Conservation (phyloP, 2,329 filamentous ascomycete genomes). For the Aspergillus fumigatiaffinis region DNA sequence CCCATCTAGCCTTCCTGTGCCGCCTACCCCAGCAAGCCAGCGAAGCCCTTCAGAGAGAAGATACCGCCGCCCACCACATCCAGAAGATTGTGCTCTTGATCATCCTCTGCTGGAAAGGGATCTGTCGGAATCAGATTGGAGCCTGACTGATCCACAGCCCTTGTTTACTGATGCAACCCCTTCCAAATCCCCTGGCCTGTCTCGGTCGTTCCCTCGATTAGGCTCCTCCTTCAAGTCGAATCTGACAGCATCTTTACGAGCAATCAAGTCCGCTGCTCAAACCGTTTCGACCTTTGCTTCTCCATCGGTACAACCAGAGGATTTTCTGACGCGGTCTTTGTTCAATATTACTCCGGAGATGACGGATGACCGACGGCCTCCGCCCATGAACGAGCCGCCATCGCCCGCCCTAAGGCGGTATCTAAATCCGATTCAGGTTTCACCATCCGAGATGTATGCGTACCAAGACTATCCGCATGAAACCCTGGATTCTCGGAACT, state of each 20-base stretch:
- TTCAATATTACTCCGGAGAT: conserved; percentile 55
- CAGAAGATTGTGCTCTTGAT: conserved; percentile 53
- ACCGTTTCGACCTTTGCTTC: conserved; percentile 58
- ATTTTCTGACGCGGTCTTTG: conserved; percentile 56
- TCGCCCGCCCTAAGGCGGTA: conserved; percentile 58
- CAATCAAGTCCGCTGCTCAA: conserved; percentile 58
- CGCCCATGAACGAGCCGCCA: conserved; percentile 50
- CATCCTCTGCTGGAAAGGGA: conserved; percentile 53
- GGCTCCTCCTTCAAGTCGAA: conserved; percentile 58
- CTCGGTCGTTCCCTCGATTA: conserved; percentile 38
- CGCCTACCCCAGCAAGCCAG: conserved; percentile 40
- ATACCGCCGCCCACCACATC: conserved; percentile 47
- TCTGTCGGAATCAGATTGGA: conserved; percentile 17
- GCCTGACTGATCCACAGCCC: conserved; percentile 6
- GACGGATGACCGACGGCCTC: conserved; percentile 59
- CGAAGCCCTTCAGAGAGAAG: conserved; percentile 37
- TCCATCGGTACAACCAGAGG: conserved; percentile 51
- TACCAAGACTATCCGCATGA: conserved; percentile 41
- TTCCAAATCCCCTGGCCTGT: conserved; percentile 21
- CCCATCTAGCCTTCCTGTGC: conserved; percentile 42
- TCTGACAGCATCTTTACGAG: conserved; percentile 59
- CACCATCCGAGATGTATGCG: conserved; percentile 43
- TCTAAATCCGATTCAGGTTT: conserved; percentile 53
- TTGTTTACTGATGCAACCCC: conserved; percentile 8
- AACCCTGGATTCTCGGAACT: conserved; percentile 27